phyloP scores from a whole-genome alignment of 352 stramenopile genomes.

The Peronospora belbahrii region DNA sequence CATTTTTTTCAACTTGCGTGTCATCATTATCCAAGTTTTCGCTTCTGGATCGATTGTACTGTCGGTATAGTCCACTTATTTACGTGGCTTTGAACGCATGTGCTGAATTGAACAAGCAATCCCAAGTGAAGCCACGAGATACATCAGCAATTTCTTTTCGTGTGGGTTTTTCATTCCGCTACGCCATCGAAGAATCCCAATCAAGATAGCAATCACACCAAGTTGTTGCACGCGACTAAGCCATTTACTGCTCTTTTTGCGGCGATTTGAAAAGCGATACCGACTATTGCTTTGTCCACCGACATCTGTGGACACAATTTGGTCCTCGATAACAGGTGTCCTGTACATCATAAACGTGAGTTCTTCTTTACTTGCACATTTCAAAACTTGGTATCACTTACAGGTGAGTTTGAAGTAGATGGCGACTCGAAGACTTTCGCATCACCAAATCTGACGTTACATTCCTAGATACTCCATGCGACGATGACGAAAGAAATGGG shows the following conservation, averaged over 20 bases:
- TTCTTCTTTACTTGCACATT: neutral
- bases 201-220: slow-evolving; percentile 28
- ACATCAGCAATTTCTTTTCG: slow-evolving; percentile 55
- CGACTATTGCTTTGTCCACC: slow-evolving; percentile 16
- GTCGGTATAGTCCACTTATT: slow-evolving; percentile 5
- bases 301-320: slow-evolving; percentile 24
- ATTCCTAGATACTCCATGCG: slow-evolving; percentile 36
- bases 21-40: neutral
- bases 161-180: slow-evolving; percentile 35
- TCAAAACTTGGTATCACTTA: slow-evolving; percentile 19
- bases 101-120: slow-evolving; percentile 49
- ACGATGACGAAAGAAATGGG: slow-evolving; percentile 45
- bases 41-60: neutral
- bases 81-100: slow-evolving; percentile 33
- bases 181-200: slow-evolving; percentile 43
- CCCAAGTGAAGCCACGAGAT: slow-evolving; percentile 53
- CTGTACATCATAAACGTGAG: slow-evolving; percentile 19
- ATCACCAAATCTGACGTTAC: slow-evolving; percentile 44
- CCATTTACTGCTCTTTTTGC: slow-evolving; percentile 26
- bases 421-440: slow-evolving; percentile 44
- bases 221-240: slow-evolving; percentile 30
- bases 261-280: slow-evolving; percentile 13
- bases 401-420: slow-evolving; percentile 41
- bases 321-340: slow-evolving; percentile 61
- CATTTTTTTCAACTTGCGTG: no score